Conservation (phyloP, 768 basidiomycete genomes). For the Amanita polypyramis region DNA sequence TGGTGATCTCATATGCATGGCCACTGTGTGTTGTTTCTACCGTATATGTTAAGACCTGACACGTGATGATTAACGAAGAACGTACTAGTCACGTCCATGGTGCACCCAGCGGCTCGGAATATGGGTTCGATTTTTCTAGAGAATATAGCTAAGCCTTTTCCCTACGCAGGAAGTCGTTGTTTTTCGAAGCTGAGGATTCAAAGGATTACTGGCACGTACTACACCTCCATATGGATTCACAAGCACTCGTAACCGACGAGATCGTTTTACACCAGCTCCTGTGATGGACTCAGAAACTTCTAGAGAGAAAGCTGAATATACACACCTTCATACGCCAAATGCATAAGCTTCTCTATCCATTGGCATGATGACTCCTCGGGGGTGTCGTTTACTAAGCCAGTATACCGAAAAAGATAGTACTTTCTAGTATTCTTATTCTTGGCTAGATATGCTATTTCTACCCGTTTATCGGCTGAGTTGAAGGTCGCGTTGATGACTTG, state of each 20-base stretch:
- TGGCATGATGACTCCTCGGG: conserved; percentile 24
- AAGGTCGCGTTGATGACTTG: conserved; percentile 48
- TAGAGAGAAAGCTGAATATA: not conserved
- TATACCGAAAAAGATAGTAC: conserved; percentile 29
- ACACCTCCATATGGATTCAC: conserved; percentile 78
- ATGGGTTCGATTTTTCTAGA: conserved; percentile 58
- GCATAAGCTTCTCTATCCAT: conserved; percentile 49
- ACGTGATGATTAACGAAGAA: conserved; percentile 6
- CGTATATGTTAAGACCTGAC: not conserved
- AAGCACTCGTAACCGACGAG: conserved; percentile 52
- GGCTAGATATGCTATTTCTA: conserved; percentile 44
- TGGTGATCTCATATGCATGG: conserved; percentile 60
- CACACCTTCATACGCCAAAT: conserved; percentile 54
- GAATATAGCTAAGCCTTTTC: conserved; percentile 47
- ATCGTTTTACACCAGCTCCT: conserved; percentile 40
- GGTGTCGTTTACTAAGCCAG: conserved; percentile 28
- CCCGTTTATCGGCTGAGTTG: conserved; percentile 17
- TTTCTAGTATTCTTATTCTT: conserved; percentile 30
- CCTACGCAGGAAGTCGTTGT: conserved; percentile 27
- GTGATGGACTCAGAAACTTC: not conserved
- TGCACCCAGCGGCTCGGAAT: conserved; percentile 54
- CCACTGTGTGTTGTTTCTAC: conserved; percentile 52
- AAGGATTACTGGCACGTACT: conserved; percentile 30
- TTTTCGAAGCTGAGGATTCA: conserved; percentile 1
- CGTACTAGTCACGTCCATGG: conserved; percentile 54